Base-by-base conservation (phyloP, 2,329 filamentous ascomycete genomes). In the Botrytis aclada region DNA sequence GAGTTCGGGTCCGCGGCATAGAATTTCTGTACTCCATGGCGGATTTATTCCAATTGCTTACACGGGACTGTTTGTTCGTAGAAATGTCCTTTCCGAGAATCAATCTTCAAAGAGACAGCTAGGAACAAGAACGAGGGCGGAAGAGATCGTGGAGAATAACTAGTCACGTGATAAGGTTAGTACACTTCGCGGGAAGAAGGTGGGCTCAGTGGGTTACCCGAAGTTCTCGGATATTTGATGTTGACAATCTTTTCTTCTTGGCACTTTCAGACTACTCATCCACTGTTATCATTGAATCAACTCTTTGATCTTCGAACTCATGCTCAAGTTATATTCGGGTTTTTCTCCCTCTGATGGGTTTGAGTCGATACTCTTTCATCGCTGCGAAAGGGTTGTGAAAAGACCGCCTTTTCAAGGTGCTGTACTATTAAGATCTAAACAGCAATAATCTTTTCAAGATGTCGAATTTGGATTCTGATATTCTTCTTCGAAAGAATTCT, bases 41-140 rank as follows among this genome's bases (percentile, higher is more conserved):
- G 51, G 25, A 56, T 29, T 29, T 16, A 7, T 29, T 29, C n/a
- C 16, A n/a, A 16, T n/a, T 56, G n/a, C n/a, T 56, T 29, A 29
- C 51, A 56, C 5, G 2, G 12, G 25, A 54, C 10, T 6, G 1
- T 29, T 18, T 29, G 14, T 56, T 9, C 1, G n/a, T 16, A 56
- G 51, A 29, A 14, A 14, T 9, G n/a, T 7, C 14, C 51, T 18
- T 56, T 56, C 14, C 7, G n/a, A 56, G 16, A 56, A 29, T 29
- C 0, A 3, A n/a, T 7, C 1, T n/a, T 51, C 7, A 12, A 3
- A 51, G n/a, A 7, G 12, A 18, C 0, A 29, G 3, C 6, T 6
- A 29, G 12, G n/a, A 14, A 14, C 14, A 16, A 29, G 14, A 3
- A 54, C 51, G 14, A 18, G 51, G n/a, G n/a, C n/a, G n/a, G 9